These are phyloP conservation scores for Acmispon strigosus DNA, from an alignment of 306 rosid species.

Conservation along the genomic window DNA sequence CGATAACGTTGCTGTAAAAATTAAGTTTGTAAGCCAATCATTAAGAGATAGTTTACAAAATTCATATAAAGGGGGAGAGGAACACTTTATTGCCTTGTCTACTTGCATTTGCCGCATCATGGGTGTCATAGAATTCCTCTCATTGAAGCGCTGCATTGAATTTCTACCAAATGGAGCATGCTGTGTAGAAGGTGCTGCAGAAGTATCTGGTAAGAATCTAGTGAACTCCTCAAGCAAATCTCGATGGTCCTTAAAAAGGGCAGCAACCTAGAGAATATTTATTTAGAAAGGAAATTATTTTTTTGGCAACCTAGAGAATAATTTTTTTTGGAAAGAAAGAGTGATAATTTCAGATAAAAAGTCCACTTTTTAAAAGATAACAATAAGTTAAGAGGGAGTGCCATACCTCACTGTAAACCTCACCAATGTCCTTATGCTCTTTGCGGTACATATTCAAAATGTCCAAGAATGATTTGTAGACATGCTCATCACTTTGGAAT, in stretches of 20 bases:
- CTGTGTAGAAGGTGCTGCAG: conserved; percentile 64
- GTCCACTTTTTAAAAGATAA: background rate
- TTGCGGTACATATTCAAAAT: conserved; percentile 94
- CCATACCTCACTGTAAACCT: conserved; percentile 82
- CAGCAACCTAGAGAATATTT: conserved; percentile 51
- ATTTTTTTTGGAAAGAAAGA: background rate
- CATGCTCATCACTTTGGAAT: conserved; percentile 76
- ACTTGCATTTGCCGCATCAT: conserved; percentile 46
- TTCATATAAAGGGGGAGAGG: background rate
- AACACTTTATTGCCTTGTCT: conserved; percentile 44
- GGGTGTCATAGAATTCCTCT: conserved; percentile 61
- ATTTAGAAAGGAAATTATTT: background rate
- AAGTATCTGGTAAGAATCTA: conserved; percentile 82
- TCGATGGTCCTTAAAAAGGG: conserved; percentile 64
- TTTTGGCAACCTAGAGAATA: conserved; percentile 50
- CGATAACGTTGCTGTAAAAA: conserved; percentile 57
- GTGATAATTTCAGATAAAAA: background rate
- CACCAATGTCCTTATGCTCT: conserved; percentile 89
- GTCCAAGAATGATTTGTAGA: conserved; percentile 92
- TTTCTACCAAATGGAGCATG: conserved; percentile 42
- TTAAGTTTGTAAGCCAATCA: conserved; percentile 11
- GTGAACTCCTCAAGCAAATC: conserved; percentile 90
- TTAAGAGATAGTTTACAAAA: conserved; percentile 12
- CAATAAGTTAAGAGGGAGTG: background rate
- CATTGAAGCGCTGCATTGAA: conserved; percentile 58